Evolutionary conservation across 768 basidiomycete genomes (phyloP), one percentile per base, ranked within the genome.

Genomic region (Pleurotus pulmonarius): DNA sequence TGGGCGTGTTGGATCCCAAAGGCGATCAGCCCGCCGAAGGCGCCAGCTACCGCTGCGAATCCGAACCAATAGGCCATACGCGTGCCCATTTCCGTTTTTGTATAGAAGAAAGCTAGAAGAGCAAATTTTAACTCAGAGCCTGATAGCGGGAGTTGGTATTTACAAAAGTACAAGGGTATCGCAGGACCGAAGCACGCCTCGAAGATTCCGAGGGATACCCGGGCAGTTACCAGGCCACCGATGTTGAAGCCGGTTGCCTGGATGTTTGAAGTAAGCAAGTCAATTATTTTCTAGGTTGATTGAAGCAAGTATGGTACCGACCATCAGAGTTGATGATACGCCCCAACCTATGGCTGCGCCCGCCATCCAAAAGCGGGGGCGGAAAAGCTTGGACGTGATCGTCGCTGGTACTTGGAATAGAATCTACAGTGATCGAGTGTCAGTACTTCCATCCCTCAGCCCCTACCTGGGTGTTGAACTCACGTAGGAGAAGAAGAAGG

Each of bases 21-120:
- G 3, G 91, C 90, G 41, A 93, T 81, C 45, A 92, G 71, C n/a
- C 91, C 90, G 12, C 90, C 89, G 58, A 92, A 92, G 4, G 91
- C 91, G 20, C 90, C 90, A 3, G 91, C 88, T 3, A 90, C 82
- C 2, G 90, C 89, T 4, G 90, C 89, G 64, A 91, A 92, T 7
- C 87, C 87, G 58, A 91, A 92, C 87, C 88, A 91, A 62, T 88
- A 83, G 1, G 87, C 88, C 79, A 87, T 80, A 45, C 90, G 82
- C 47, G 88, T 68, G 25, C 90, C 90, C 61, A 92, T 77, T 64
- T 92, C 90, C 4, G 75, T 61, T 62, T 82, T 87, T 1, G 89
- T 92, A 64, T 92, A 92, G 65, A 87, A 92, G 57, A 88, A 78
- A 0, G 89, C 89, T 91, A 59, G 3, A 51, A 43, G n/a, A 5